Evolutionary conservation across 305 asterid genomes (phyloP), one percentile per base, ranked within the genome.

Genomic region (Andrographis paniculata): DNA sequence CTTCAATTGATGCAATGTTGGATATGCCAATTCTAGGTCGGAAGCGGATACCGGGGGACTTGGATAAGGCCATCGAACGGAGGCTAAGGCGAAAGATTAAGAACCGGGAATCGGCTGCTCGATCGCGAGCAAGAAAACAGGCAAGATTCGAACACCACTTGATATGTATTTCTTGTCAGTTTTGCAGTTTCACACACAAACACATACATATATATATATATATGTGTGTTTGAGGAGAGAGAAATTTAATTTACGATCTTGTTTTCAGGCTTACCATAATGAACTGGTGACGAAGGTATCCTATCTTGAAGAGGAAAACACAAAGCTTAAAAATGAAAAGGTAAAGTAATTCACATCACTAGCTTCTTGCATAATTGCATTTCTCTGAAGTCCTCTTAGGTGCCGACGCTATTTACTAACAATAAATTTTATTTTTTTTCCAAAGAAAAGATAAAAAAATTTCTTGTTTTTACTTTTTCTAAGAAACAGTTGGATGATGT

Each of bases 81-180:
- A 77, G 92, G 80, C 72, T 86, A 28, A 82, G 77, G 65, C 75
- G 96, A 56, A 86, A 86, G 69, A 87, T 87, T 27, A 87, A 82
- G 79, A 87, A 87, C 52, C 70, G 96, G 63, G 96, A 87, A 60
- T 82, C 96, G 9, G 96, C 96, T 64, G 96, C 96, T 42, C 86
- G 96, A 4, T 87, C 96, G 19, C 74, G 96, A 39, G 93, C 89
- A 47, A 76, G 94, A 72, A 87, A 87, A 66, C 96, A 87, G 96
- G 96, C 75, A 70, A 40, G 67, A 50, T 44, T 55, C 56, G 50
- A 31, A 35, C 44, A 43, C 18, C 1, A 4, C 33, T 55, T 17
- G 8, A 48, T 56, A 28, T 36, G 14, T n/a, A 52, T 40, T 9
- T 9, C 42, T 17, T 23, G 18, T 16, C 38, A 20, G 39, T 53